These are phyloP conservation scores for Alternaria postmessia DNA, from an alignment of 2,329 filamentous ascomycete genomes.

Conservation along the genomic window DNA sequence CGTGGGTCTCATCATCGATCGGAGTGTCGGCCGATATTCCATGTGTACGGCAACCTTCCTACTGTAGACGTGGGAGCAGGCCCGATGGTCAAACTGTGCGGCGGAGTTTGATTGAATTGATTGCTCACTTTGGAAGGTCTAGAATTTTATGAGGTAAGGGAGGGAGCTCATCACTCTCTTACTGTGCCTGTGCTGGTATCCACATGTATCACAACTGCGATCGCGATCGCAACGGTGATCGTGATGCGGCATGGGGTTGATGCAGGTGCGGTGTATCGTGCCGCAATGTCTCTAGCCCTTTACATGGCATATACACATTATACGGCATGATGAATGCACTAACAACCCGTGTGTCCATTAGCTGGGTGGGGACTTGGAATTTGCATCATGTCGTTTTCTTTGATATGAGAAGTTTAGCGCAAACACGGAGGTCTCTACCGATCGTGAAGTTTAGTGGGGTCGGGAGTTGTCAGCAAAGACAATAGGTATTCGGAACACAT, in stretches of 20 bases:
- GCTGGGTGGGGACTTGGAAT: not conserved
- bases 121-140: not conserved
- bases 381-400: not conserved
- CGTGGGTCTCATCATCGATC: not conserved
- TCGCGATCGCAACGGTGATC: not conserved
- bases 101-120: not conserved
- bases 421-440: not conserved
- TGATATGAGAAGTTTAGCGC: not conserved
- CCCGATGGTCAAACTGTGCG: not conserved
- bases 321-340: not conserved
- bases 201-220: not conserved
- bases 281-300: not conserved
- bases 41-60: not conserved
- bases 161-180: not conserved
- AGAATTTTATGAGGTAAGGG: not conserved
- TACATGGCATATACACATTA: not conserved
- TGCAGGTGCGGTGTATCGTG: not conserved
- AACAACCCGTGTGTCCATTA: not conserved
- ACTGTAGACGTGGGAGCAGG: not conserved
- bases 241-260: not conserved
- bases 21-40: not conserved
- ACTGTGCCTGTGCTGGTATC: not conserved
- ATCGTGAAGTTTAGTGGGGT: not conserved
- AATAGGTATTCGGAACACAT: not conserved
- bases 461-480: not conserved